phyloP scores from a whole-genome alignment of 495 filamentous ascomycete species.

The Amphirosellinia nigrospora region DNA sequence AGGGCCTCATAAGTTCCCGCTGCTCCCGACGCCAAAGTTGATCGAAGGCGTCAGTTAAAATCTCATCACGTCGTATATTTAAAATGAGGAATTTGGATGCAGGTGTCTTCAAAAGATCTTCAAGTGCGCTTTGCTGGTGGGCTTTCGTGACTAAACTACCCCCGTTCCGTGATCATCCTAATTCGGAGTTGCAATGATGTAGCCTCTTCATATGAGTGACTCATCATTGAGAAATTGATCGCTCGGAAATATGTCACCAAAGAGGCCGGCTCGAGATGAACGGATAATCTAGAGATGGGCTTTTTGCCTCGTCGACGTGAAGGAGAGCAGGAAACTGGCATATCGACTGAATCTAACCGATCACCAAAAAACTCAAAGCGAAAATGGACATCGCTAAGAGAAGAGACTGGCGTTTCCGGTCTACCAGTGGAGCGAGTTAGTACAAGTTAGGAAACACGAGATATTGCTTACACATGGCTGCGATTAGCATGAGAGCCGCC shows the following conservation, averaged over 20 bases:
- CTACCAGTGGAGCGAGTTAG: conserved; percentile 35
- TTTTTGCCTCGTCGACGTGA: conserved; percentile 61
- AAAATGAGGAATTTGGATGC: conserved; percentile 77
- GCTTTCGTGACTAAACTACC: conserved; percentile 51
- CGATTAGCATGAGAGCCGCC: conserved; percentile 77
- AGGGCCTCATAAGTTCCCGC: conserved; percentile 79
- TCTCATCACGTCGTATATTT: conserved; percentile 70
- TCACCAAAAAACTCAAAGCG: conserved; percentile 77
- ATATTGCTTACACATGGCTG: conserved; percentile 68
- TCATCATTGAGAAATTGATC: conserved; percentile 87
- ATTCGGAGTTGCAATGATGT: conserved; percentile 67
- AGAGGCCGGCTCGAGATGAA: conserved; percentile 74
- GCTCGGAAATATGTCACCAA: conserved; percentile 86
- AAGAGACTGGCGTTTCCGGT: conserved; percentile 66
- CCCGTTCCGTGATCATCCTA: conserved; percentile 60
- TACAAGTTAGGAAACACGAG: conserved; percentile 24
- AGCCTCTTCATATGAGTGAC: conserved; percentile 72
- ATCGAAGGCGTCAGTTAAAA: conserved; percentile 80
- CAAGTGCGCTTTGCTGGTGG: conserved; percentile 56
- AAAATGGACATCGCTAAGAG: conserved; percentile 71
- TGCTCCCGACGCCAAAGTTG: conserved; percentile 87
- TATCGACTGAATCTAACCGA: conserved; percentile 75
- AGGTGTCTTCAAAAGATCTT: conserved; percentile 66
- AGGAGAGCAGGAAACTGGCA: conserved; percentile 74
- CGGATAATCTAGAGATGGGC: conserved; percentile 80